phyloP scores from a whole-genome alignment of 2,329 filamentous ascomycete species.

The Fusarium multiceps region DNA sequence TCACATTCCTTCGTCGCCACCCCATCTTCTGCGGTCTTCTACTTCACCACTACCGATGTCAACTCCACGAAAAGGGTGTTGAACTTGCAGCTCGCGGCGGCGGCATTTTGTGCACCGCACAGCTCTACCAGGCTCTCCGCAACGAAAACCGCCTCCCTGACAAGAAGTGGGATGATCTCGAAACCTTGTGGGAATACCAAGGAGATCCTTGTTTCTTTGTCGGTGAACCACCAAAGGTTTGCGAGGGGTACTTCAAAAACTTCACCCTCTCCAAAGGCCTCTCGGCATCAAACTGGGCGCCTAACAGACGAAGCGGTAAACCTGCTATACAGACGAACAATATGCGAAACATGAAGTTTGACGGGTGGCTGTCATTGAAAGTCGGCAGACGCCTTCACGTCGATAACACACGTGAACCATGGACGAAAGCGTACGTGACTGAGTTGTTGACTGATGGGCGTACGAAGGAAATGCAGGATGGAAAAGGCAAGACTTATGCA shows the following conservation, averaged over 20 bases:
- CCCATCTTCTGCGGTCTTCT: slow-evolving; percentile 39
- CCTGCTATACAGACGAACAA: slow-evolving; percentile 21
- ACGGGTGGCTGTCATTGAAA: slow-evolving; percentile 10
- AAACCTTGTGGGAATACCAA: slow-evolving; percentile 28
- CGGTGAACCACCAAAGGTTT: slow-evolving; percentile 26
- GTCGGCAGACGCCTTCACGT: background rate
- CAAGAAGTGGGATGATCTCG: slow-evolving; percentile 27
- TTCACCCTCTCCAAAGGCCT: slow-evolving; percentile 35
- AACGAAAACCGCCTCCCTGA: slow-evolving; percentile 26
- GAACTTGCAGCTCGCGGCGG: slow-evolving; percentile 23
- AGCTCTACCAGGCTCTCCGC: slow-evolving; percentile 42
- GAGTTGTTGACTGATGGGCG: slow-evolving; percentile 11
- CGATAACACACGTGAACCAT: background rate
- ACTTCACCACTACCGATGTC: slow-evolving; percentile 32
- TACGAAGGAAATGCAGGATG: background rate
- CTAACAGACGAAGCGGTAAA: slow-evolving; percentile 17
- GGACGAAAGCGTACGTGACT: slow-evolving; percentile 9
- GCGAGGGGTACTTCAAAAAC: slow-evolving; percentile 41
- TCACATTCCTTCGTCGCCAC: slow-evolving; percentile 37
- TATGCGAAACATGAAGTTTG: slow-evolving; percentile 28
- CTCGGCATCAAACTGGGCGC: slow-evolving; percentile 35
- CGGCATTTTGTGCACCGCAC: slow-evolving; percentile 28
- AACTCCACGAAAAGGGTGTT: slow-evolving; percentile 24
- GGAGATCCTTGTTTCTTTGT: slow-evolving; percentile 39
- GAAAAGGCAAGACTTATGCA: slow-evolving; percentile 10